Conservation (phyloP, 257 asterid genomes). For the Solanum tarapatanum region DNA sequence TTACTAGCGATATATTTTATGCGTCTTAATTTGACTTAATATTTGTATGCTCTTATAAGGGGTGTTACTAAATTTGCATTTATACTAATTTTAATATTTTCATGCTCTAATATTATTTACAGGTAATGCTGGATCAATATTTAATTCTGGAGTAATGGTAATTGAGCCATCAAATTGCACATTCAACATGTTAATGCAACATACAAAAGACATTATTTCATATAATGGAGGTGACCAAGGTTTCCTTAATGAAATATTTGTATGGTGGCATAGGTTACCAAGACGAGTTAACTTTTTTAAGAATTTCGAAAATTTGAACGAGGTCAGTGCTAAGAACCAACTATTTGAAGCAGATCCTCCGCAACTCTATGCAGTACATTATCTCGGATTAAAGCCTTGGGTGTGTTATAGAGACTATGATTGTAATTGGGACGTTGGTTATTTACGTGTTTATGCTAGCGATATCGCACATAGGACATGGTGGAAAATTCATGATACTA, state of each 20-base stretch:
- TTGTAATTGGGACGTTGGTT: conserved; percentile 56
- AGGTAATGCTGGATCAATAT: conserved; percentile 56
- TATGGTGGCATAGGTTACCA: conserved; percentile 90
- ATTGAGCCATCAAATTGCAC: conserved; percentile 84
- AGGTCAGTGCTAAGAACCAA: conserved; percentile 43
- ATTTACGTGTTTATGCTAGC: conserved; percentile 61
- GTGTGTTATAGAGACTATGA: conserved; percentile 75
- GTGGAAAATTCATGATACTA: conserved; percentile 71
- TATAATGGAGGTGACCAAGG: conserved; percentile 98
- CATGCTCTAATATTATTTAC: background rate
- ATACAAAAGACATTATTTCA: conserved; percentile 39
- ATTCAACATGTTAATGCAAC: conserved; percentile 49
- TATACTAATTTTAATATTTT: background rate
- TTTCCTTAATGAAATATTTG: conserved; percentile 61
- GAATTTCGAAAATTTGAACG: conserved; percentile 50
- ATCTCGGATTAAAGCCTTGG: conserved; percentile 83
- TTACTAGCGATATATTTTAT: background rate
- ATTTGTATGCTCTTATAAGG: no score
- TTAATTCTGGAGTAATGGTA: conserved; percentile 78
- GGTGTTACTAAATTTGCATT: background rate
- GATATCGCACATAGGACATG: conserved; percentile 60
- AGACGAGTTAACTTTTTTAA: conserved; percentile 60
- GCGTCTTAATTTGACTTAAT: background rate
- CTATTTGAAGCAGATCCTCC: conserved; percentile 69
- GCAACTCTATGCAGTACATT: conserved; percentile 54